Percentiles rank a stretch among this genome's conserved stretches.
These are phyloP conservation scores for Cutaneotrichosporon dermatis DNA, from an alignment of 1,284 basidiomycete genomes.

Conservation along the genomic window DNA sequence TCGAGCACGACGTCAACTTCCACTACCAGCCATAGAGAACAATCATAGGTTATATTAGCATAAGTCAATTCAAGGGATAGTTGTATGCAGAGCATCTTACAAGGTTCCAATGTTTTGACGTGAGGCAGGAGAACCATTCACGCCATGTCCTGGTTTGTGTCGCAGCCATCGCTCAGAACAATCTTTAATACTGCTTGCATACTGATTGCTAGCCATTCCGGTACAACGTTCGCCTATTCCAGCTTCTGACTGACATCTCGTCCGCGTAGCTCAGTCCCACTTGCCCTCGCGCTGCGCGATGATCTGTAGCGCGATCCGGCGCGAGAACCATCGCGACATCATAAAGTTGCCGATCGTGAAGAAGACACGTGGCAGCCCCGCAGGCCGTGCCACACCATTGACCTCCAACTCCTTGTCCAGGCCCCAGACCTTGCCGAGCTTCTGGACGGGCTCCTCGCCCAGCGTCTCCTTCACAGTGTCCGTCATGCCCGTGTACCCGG, in stretches of 20 bases:
- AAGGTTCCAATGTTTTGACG: no score
- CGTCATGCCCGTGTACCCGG: slow-evolving; percentile 53
- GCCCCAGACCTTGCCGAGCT: slow-evolving; percentile 57
- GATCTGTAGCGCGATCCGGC: slow-evolving; percentile 60
- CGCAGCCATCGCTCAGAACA: no score
- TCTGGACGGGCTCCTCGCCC: slow-evolving; percentile 53
- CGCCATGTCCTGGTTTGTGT: no score
- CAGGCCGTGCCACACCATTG: slow-evolving; percentile 53
- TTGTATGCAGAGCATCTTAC: no score
- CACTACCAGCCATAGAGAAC: slow-evolving; percentile 9
- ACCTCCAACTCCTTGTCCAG: slow-evolving; percentile 59
- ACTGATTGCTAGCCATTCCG: no score
- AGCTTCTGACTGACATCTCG: no score
- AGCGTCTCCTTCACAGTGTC: slow-evolving; percentile 53
- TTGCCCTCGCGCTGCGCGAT: slow-evolving; percentile 58
- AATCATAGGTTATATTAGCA: no score
- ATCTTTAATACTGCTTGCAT: no score
- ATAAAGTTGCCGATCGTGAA: slow-evolving; percentile 54
- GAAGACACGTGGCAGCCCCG: slow-evolving; percentile 49
- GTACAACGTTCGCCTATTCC: no score
- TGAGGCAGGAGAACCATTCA: no score
- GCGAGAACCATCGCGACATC: slow-evolving; percentile 57
- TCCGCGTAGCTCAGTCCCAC: slow-evolving; percentile 40
- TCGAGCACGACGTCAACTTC: slow-evolving; percentile 16
- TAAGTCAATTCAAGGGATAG: no score